These are phyloP conservation scores for Brasenia schreberi DNA, from an alignment of 164 flowering plant genomes.

Conservation along the genomic window DNA sequence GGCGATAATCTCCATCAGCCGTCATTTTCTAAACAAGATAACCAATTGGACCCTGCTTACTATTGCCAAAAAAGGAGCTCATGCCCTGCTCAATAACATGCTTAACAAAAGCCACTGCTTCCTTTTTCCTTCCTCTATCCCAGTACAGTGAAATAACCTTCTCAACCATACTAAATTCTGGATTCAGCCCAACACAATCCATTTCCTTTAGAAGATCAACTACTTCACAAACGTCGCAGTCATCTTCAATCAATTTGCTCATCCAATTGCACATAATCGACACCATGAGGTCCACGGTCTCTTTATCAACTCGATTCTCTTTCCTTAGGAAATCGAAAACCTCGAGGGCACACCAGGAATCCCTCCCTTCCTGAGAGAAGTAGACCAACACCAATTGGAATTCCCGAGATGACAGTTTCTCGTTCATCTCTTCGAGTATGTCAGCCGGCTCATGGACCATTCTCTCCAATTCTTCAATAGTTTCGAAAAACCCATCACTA, in stretches of 20 bases:
- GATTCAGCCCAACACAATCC: conserved; percentile 89
- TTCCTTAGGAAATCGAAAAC: conserved; percentile 90
- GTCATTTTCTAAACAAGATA: conserved; percentile 97
- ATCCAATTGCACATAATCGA: conserved; percentile 91
- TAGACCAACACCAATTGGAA: conserved; percentile 78
- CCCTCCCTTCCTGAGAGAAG: conserved; percentile 87
- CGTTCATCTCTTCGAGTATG: conserved; percentile 74
- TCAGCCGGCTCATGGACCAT: conserved; percentile 84
- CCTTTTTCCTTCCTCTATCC: conserved; percentile 58
- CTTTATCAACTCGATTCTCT: conserved; percentile 79
- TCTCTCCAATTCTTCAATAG: conserved; percentile 84
- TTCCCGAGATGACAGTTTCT: conserved; percentile 54
- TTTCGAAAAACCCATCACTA: conserved; percentile 70
- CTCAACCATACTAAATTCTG: conserved; percentile 82
- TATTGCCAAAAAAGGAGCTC: not conserved
- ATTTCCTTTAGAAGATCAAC: conserved; percentile 79
- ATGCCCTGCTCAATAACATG: conserved; percentile 56
- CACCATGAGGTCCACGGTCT: conserved; percentile 93
- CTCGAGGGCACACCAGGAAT: conserved; percentile 93
- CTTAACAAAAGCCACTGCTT: conserved; percentile 53
- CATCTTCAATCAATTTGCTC: conserved; percentile 57
- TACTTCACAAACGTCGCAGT: conserved; percentile 45
- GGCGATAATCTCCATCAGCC: conserved; percentile 67
- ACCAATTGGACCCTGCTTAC: conserved; percentile 54
- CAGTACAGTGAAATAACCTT: conserved; percentile 81